Conservation (phyloP, 2,329 filamentous ascomycete species). For the Ophiostoma triangulosporum region DNA sequence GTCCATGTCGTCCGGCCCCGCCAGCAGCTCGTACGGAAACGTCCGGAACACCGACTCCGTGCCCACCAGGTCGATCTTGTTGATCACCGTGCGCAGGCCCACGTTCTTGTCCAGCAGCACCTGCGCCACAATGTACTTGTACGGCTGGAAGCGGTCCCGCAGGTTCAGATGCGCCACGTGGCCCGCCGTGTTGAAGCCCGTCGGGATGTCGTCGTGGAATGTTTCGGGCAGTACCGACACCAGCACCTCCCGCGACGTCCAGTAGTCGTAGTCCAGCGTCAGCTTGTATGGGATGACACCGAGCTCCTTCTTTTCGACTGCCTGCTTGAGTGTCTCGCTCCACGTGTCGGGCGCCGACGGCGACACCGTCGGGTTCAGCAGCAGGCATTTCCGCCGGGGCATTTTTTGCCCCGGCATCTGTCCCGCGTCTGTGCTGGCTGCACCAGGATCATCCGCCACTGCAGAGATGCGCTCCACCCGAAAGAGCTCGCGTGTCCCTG, state of each 20-base stretch:
- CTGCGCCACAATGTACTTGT: conserved; percentile 74
- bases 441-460: conserved; percentile 50
- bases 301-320: conserved; percentile 57
- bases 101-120: conserved; percentile 85
- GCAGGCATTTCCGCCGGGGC: conserved; percentile 38
- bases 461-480: conserved; percentile 47
- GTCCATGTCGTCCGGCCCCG: conserved; percentile 67
- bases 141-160: conserved; percentile 66
- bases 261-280: conserved; percentile 69
- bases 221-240: conserved; percentile 67
- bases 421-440: conserved; percentile 24
- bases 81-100: conserved; percentile 75
- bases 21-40: conserved; percentile 82
- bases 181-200: conserved; percentile 77
- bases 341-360: conserved; percentile 55
- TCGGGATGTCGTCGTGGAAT: conserved; percentile 65
- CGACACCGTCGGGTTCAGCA: conserved; percentile 44
- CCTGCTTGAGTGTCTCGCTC: conserved; percentile 55
- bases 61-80: conserved; percentile 85
- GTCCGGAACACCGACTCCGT: conserved; percentile 76
- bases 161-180: conserved; percentile 93
- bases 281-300: conserved; percentile 62
- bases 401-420: conserved; percentile 23
- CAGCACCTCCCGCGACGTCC: conserved; percentile 83
- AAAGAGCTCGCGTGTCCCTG: conserved; percentile 53